These are phyloP conservation scores for Coniosporium tulheliwenetii DNA, from an alignment of 2,329 filamentous ascomycete species.

Conservation along the genomic window DNA sequence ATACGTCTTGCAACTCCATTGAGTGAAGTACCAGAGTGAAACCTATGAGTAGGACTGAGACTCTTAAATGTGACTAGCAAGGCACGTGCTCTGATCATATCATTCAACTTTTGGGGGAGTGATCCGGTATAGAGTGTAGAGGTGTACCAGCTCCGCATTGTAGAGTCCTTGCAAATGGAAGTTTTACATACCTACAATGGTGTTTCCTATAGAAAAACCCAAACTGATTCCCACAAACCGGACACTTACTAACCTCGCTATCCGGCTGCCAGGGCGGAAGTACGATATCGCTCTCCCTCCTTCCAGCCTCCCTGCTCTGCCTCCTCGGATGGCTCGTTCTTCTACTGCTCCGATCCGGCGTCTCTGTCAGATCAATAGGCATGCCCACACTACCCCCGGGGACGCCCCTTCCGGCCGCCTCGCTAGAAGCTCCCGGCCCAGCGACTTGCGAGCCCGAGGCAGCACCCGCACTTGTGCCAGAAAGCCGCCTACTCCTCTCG, in stretches of 20 bases:
- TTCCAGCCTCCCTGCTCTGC: background rate
- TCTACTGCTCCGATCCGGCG: background rate
- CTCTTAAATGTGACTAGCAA: too few relatives aligned
- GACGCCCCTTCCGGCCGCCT: background rate
- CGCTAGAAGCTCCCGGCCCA: background rate
- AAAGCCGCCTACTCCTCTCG: too few relatives aligned
- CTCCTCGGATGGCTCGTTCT: background rate
- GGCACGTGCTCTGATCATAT: too few relatives aligned
- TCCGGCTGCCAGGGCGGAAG: slow-evolving; percentile 83
- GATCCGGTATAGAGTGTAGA: too few relatives aligned
- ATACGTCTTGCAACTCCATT: too few relatives aligned
- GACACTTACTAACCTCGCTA: slow-evolving; percentile 63
- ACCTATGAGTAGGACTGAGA: too few relatives aligned
- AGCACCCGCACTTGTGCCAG: background rate
- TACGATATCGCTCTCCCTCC: slow-evolving; percentile 27
- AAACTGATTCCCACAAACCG: slow-evolving; percentile 69
- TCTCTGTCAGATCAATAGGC: background rate
- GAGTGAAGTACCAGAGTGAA: too few relatives aligned
- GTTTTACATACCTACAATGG: slow-evolving; percentile 57
- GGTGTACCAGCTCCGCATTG: too few relatives aligned
- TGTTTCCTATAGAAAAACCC: slow-evolving; percentile 80
- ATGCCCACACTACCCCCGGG: too few relatives aligned
- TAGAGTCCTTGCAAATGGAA: too few relatives aligned
- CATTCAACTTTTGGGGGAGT: too few relatives aligned
- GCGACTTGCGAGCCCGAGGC: background rate